Evolutionary conservation across 371 early-diverging fungal species (phyloP), one percentile per base, ranked within the genome.

Genomic region (Mucor circinelloides): DNA sequence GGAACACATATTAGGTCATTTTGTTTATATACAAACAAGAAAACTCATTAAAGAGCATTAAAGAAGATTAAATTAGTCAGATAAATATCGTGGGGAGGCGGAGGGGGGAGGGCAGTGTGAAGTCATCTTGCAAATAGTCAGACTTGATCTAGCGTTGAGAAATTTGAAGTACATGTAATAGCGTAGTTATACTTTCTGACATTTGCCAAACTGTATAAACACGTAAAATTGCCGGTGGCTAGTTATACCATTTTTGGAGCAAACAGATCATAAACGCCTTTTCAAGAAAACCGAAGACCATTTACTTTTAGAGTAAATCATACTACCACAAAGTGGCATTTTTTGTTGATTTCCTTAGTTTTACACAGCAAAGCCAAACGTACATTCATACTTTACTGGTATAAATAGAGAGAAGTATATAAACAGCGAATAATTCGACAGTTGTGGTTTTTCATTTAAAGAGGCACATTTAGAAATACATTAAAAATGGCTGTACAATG

Each of bases 401-500:
- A 46, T 7, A 21, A 46, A 46, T 46, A 46, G 46, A 46, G 9
- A 8, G 21, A 46, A 21, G 19, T 46, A 46, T 46, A 46, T 46
- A 46, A 21, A 46, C 21, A 46, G 3, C 46, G 10, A 19, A 10
- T 46, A 21, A 19, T 46, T 46, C 19, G 46, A 46, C 46, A 46
- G 46, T 46, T 46, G n/a, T 46, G 19, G 10, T 21, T 46, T 19
- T 46, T 19, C 8, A n/a, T n/a, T n/a, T 44, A 44, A 19, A 44
- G n/a, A 44, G 1, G n/a, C n/a, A 44, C 19, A 44, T 44, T 36
- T 0, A 38, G 19, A 19, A 46, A 46, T 46, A 46, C n/a, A 46
- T 46, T 21, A 46, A 46, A 46, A 8, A 46, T 46, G 46, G 46
- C 63, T 25, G 21, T 48, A 38, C 58, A 68, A 68, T 63, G 68